These are phyloP conservation scores for Russula vinacea DNA, from an alignment of 768 basidiomycete species.

Conservation along the genomic window DNA sequence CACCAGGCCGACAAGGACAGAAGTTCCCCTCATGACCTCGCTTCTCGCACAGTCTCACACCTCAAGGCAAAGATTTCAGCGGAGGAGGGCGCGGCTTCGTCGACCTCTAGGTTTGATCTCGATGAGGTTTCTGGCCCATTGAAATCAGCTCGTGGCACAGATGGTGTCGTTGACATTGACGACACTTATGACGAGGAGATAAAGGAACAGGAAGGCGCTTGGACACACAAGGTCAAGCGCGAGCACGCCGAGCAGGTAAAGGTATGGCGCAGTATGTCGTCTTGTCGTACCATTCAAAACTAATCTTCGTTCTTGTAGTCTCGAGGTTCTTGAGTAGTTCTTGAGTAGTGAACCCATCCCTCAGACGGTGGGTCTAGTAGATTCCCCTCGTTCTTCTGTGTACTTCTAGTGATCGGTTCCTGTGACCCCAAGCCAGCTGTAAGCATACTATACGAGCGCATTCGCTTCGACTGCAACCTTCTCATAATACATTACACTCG, in stretches of 20 bases:
- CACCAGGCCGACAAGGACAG: constrained; percentile 27
- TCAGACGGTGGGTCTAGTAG: not conserved
- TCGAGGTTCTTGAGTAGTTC: not conserved
- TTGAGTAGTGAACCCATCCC: not conserved
- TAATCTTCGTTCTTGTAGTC: not conserved
- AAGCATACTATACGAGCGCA: constrained; percentile 2
- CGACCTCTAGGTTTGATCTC: constrained; percentile 19
- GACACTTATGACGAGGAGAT: constrained; percentile 29
- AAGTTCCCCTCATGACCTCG: constrained; percentile 17
- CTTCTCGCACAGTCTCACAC: constrained; percentile 23
- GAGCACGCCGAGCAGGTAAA: constrained; percentile 14
- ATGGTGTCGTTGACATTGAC: constrained; percentile 17
- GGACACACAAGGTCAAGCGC: constrained; percentile 27
- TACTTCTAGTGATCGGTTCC: constrained; percentile 5
- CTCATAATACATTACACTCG: constrained; percentile 8
- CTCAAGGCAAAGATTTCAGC: constrained; percentile 14
- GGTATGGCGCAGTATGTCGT: constrained; percentile 2
- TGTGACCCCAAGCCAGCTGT: constrained; percentile 2
- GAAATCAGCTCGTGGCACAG: constrained; percentile 19
- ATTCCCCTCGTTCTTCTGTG: not conserved
- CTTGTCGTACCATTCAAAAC: not conserved
- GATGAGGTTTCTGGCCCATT: constrained; percentile 29
- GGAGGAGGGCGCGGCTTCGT: constrained; percentile 17
- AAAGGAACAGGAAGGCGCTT: constrained; percentile 28
- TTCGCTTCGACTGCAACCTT: constrained; percentile 13